Conservation (phyloP, 305 asterid species). For the Coffea humblotiana region DNA sequence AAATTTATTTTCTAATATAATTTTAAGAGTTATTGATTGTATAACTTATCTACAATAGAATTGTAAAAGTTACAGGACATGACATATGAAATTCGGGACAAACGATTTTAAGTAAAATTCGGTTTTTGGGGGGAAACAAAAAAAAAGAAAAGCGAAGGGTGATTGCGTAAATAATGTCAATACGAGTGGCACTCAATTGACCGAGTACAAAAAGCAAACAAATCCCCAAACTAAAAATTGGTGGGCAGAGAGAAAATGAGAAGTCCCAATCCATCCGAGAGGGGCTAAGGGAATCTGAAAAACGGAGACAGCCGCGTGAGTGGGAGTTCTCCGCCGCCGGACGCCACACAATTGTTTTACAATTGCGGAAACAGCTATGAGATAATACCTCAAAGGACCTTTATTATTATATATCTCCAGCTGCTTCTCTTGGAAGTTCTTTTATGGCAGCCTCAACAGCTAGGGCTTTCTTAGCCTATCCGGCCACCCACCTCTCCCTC, state of each 20-base stretch:
- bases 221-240: constrained; percentile 16
- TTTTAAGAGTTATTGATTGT: no score
- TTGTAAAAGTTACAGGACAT: no score
- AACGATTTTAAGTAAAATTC: no score
- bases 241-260: constrained; percentile 36
- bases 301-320: constrained; percentile 21
- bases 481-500: constrained; percentile 55
- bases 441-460: constrained; percentile 66
- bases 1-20: no score
- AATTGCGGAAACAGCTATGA: neutral
- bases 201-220: constrained; percentile 30
- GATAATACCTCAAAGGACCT: neutral
- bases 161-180: constrained; percentile 46
- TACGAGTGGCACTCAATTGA: constrained; percentile 21
- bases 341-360: constrained; percentile 13
- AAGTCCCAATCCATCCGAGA: neutral
- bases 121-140: no score
- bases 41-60: no score
- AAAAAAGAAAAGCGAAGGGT: constrained; percentile 19
- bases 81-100: no score
- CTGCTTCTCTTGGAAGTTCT: neutral
- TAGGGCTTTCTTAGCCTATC: constrained; percentile 48
- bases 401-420: neutral
- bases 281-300: constrained; percentile 19
- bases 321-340: constrained; percentile 39